Conservation (phyloP, 306 rosid genomes). For the Mucuna pruriens region DNA sequence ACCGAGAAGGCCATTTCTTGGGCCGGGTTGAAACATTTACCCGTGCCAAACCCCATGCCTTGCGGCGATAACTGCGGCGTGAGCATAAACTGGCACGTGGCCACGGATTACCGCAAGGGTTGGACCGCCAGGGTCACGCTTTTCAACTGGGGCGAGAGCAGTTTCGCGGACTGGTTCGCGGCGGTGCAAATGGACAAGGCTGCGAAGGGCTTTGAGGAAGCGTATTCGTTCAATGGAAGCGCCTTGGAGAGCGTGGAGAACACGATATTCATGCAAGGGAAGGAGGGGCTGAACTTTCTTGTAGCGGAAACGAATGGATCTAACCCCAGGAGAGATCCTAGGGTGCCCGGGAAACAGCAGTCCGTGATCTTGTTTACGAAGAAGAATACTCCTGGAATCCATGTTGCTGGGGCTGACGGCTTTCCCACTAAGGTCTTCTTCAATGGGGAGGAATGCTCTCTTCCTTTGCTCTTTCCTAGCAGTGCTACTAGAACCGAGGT, state of each 20-base stretch:
- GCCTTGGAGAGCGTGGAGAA: slow-evolving; percentile 46
- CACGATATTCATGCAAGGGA: slow-evolving; percentile 88
- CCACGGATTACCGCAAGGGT: slow-evolving; percentile 71
- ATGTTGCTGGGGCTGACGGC: slow-evolving; percentile 73
- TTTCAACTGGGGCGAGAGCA: slow-evolving; percentile 85
- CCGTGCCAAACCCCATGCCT: slow-evolving; percentile 66
- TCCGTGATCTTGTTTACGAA: slow-evolving; percentile 80
- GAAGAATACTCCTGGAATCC: slow-evolving; percentile 62
- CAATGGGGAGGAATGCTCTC: slow-evolving; percentile 90
- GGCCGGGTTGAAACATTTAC: slow-evolving; percentile 62
- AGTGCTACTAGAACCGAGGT: slow-evolving; percentile 48
- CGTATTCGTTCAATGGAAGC: slow-evolving; percentile 86
- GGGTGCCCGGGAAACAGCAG: slow-evolving; percentile 94
- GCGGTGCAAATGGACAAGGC: slow-evolving; percentile 81
- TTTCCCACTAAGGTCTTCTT: slow-evolving; percentile 89
- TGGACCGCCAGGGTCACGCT: slow-evolving; percentile 91
- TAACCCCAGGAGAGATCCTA: slow-evolving; percentile 69
- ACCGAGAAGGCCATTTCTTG: slow-evolving; percentile 59
- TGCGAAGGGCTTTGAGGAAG: slow-evolving; percentile 75
- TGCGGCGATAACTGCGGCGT: slow-evolving; percentile 95
- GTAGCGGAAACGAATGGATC: slow-evolving; percentile 74
- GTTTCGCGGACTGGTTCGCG: slow-evolving; percentile 83
- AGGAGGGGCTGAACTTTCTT: slow-evolving; percentile 71
- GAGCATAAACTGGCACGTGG: slow-evolving; percentile 83
- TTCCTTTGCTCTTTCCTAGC: slow-evolving; percentile 68